Conservation (phyloP, 2,329 filamentous ascomycete species). For the Colletotrichum sp. region DNA sequence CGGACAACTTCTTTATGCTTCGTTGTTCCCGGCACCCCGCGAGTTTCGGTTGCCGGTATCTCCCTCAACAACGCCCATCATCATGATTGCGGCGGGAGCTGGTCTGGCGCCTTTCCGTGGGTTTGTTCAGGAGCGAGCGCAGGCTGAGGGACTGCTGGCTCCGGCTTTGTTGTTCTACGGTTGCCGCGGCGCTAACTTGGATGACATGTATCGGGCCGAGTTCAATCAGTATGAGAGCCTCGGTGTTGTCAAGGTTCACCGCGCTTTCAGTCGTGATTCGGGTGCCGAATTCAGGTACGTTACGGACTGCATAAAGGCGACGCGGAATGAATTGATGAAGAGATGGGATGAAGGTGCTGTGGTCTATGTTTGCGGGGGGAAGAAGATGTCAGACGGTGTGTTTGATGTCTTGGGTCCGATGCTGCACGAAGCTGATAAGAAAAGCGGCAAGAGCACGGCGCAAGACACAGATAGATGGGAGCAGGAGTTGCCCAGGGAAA, state of each 20-base stretch:
- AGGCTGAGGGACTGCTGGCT: conserved; percentile 18
- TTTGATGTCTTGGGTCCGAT: neutral
- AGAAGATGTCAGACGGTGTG: neutral
- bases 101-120: neutral
- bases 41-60: neutral
- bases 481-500: neutral
- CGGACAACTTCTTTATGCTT: neutral
- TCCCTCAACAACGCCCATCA: neutral
- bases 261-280: neutral
- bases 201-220: neutral
- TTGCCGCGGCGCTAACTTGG: neutral
- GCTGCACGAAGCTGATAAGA: neutral
- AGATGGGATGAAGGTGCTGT: neutral
- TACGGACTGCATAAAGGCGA: neutral
- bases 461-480: neutral
- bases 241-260: neutral
- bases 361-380: neutral
- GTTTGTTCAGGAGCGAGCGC: neutral
- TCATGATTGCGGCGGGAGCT: neutral
- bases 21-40: neutral
- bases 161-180: neutral
- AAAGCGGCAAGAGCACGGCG: neutral
- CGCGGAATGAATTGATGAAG: neutral
- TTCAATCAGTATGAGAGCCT: neutral
- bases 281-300: neutral